A percentile compares a stretch with the other conserved stretches of the same genome.
phyloP scores from a whole-genome alignment of 2,329 filamentous ascomycete species.

The Dothistroma pini region DNA sequence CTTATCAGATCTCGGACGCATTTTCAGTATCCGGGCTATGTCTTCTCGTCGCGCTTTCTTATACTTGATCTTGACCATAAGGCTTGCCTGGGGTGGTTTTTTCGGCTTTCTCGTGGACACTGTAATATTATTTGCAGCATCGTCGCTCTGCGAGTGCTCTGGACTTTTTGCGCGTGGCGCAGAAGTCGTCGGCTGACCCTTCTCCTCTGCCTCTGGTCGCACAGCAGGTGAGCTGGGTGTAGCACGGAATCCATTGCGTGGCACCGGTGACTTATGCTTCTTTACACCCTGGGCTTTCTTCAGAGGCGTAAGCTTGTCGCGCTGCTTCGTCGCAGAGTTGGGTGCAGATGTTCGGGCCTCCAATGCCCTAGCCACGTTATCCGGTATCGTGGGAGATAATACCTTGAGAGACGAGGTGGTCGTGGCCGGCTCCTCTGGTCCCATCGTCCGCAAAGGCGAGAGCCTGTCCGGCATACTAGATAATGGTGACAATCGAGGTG shows the following conservation, averaged over 20 bases:
- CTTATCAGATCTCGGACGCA: constrained; percentile 25
- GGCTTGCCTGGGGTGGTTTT: constrained; percentile 10
- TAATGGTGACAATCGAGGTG: constrained; percentile 20
- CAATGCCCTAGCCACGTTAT: constrained; percentile 53
- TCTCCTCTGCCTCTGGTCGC: constrained; percentile 23
- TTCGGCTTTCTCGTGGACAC: constrained; percentile 8
- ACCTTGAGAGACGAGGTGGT: background rate
- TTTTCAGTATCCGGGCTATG: constrained; percentile 31
- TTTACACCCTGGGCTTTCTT: constrained; percentile 17
- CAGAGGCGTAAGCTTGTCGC: constrained; percentile 22
- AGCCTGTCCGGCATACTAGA: constrained; percentile 21
- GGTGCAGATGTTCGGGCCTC: constrained; percentile 35
- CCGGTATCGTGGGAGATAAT: constrained; percentile 57
- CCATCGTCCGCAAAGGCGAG: constrained; percentile 16
- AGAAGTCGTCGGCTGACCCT: constrained; percentile 11
- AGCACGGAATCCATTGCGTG: constrained; percentile 30
- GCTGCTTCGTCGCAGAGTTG: constrained; percentile 15
- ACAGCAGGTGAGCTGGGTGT: constrained; percentile 29
- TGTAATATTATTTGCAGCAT: constrained; percentile 17
- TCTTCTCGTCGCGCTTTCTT: constrained; percentile 25
- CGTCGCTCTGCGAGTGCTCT: constrained; percentile 23
- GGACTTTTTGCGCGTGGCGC: constrained; percentile 12
- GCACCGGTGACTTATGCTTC: constrained; percentile 30
- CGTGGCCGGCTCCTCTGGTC: background rate
- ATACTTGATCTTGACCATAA: constrained; percentile 31